These are phyloP conservation scores for Teratosphaeria destructans DNA, from an alignment of 2,329 filamentous ascomycete species.

Conservation along the genomic window DNA sequence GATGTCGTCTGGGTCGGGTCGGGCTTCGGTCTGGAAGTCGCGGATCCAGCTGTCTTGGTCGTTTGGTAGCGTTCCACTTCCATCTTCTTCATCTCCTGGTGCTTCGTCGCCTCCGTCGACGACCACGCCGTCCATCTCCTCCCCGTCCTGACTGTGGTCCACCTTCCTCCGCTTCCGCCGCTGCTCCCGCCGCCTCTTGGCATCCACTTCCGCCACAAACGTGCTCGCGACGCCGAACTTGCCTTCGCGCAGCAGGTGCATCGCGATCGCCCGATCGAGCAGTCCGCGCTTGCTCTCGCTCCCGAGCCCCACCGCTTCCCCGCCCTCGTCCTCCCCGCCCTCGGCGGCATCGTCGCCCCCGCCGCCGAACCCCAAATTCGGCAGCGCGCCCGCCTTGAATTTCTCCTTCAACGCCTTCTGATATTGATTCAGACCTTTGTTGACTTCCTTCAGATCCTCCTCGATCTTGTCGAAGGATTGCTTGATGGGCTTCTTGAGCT, in stretches of 20 bases:
- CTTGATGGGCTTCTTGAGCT: slow-evolving; percentile 77
- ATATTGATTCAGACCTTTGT: slow-evolving; percentile 73
- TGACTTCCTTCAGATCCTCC: slow-evolving; percentile 70
- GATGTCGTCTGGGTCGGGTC: slow-evolving; percentile 30
- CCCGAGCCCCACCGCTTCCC: slow-evolving; percentile 54
- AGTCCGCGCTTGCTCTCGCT: slow-evolving; percentile 64
- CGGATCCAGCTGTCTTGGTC: background rate
- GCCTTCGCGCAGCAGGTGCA: slow-evolving; percentile 91
- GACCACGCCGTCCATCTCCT: slow-evolving; percentile 1
- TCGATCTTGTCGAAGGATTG: slow-evolving; percentile 70
- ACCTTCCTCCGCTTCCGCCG: slow-evolving; percentile 2
- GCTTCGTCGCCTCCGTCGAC: slow-evolving; percentile 8
- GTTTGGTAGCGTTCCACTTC: background rate
- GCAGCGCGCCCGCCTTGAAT: slow-evolving; percentile 57
- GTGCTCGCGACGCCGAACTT: slow-evolving; percentile 81
- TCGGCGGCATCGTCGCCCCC: background rate
- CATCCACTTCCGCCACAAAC: slow-evolving; percentile 63
- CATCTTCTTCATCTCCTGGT: slow-evolving; percentile 8
- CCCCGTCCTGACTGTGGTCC: background rate
- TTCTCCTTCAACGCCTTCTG: slow-evolving; percentile 75
- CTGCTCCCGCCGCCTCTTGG: slow-evolving; percentile 2
- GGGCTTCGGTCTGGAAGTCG: background rate
- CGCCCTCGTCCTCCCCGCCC: background rate
- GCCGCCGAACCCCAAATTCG: slow-evolving; percentile 56
- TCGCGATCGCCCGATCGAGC: slow-evolving; percentile 87